phyloP scores from a whole-genome alignment of 139 green algal genomes.

The Coccomyxa sp. region DNA sequence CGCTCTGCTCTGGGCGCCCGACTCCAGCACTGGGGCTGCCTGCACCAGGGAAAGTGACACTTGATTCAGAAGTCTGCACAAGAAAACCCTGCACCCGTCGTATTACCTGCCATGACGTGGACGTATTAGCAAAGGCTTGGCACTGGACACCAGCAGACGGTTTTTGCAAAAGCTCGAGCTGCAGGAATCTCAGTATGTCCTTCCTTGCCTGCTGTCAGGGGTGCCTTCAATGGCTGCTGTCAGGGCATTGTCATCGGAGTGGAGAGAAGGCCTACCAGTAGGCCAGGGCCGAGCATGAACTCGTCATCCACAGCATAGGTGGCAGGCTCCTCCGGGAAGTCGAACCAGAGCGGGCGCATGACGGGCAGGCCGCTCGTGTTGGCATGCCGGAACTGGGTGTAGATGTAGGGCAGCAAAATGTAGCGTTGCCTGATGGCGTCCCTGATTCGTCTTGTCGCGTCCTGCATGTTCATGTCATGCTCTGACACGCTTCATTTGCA shows the following conservation, averaged over 20 bases:
- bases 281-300: constrained; percentile 83
- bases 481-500: too few species aligned
- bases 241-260: too few species aligned
- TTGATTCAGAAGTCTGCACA: too few species aligned
- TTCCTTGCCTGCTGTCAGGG: too few species aligned
- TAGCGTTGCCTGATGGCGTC: constrained; percentile 86
- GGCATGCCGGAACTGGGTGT: constrained; percentile 90
- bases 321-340: constrained; percentile 76
- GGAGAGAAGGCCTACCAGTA: constrained; percentile 37
- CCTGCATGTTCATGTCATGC: too few species aligned
- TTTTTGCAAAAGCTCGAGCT: too few species aligned
- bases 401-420: constrained; percentile 93
- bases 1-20: constrained; percentile 26
- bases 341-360: constrained; percentile 90
- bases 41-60: background rate
- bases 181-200: background rate
- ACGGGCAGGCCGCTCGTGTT: constrained; percentile 55
- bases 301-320: constrained; percentile 55
- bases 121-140: too few species aligned
- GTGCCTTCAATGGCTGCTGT: too few species aligned
- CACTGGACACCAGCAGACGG: too few species aligned
- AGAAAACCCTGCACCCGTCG: too few species aligned
- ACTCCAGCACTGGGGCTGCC: constrained; percentile 58
- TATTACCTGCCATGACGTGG: too few species aligned
- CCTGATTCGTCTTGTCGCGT: constrained; percentile 72